Percentiles rank a stretch among this genome's conserved stretches.
phyloP scores from a whole-genome alignment of 2,329 filamentous ascomycete species.

The Leptoxyphium fumago region DNA sequence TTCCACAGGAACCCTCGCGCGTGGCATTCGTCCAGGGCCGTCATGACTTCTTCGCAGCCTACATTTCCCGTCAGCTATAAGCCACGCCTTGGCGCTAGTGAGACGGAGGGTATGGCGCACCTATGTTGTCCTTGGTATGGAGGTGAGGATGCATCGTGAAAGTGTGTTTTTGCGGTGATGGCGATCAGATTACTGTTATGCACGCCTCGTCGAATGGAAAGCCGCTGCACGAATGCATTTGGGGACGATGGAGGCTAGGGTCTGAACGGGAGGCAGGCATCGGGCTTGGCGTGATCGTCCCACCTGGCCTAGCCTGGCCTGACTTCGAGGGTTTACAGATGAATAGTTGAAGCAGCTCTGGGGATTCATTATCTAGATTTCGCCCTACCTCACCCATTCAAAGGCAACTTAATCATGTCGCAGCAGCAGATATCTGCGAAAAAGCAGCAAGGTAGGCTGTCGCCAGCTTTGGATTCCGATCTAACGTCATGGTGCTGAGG shows the following conservation, averaged over 20 bases:
- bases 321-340: too few species aligned
- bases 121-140: constrained; percentile 80
- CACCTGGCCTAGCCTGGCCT: too few species aligned
- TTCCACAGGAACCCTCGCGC: constrained; percentile 86
- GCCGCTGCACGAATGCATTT: too few species aligned
- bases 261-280: too few species aligned
- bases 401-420: constrained; percentile 22
- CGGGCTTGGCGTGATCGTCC: too few species aligned
- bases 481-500: neutral
- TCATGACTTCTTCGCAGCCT: constrained; percentile 95
- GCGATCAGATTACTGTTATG: too few species aligned
- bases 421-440: constrained; percentile 41
- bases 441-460: constrained; percentile 54
- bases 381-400: too few species aligned
- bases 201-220: too few species aligned
- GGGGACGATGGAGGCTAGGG: too few species aligned
- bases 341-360: too few species aligned
- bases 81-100: neutral
- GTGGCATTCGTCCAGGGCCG: constrained; percentile 88
- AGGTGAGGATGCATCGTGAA: constrained; percentile 84
- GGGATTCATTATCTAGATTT: too few species aligned
- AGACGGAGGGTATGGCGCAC: constrained; percentile 35
- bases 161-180: neutral
- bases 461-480: neutral
- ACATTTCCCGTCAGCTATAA: constrained; percentile 3